Evolutionary conservation across 306 rosid species (phyloP).

Genomic region (Styphnolobium japonicum): DNA sequence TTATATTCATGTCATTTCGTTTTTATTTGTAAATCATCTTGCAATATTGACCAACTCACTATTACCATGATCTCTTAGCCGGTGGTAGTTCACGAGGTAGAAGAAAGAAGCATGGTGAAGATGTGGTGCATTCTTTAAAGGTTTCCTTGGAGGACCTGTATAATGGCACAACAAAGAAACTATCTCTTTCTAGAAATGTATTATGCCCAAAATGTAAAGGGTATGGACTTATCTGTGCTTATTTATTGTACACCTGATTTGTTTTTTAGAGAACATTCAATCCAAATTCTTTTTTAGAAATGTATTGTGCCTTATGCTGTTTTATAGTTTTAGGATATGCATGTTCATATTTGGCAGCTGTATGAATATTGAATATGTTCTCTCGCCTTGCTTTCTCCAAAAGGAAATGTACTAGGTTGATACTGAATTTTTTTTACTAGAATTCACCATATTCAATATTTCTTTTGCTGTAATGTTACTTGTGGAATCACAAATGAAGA

Average conservation of each 20-base stretch:
- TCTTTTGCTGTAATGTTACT: not conserved
- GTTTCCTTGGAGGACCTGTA: conserved; percentile 82
- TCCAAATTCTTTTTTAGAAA: not conserved
- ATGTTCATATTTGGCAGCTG: not conserved
- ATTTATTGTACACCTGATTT: not conserved
- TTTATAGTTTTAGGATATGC: not conserved
- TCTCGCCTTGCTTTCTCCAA: not conserved
- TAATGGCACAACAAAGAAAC: conserved; percentile 69
- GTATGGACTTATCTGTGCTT: conserved; percentile 34
- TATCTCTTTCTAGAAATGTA: conserved; percentile 60
- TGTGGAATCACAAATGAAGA: not conserved
- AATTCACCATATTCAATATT: not conserved
- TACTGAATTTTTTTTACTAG: not conserved
- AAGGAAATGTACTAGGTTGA: not conserved
- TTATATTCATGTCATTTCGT: not conserved
- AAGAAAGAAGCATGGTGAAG: conserved; percentile 75
- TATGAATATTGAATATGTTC: not conserved
- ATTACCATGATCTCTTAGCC: conserved; percentile 22
- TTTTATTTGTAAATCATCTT: not conserved
- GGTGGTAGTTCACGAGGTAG: conserved; percentile 62
- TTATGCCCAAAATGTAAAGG: conserved; percentile 73
- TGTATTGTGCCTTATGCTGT: not conserved
- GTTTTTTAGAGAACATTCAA: not conserved
- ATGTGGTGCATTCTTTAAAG: conserved; percentile 64
- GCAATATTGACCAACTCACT: not conserved